Base-by-base conservation (phyloP, 805 yeast species). In the Debaryomyces maramus region DNA sequence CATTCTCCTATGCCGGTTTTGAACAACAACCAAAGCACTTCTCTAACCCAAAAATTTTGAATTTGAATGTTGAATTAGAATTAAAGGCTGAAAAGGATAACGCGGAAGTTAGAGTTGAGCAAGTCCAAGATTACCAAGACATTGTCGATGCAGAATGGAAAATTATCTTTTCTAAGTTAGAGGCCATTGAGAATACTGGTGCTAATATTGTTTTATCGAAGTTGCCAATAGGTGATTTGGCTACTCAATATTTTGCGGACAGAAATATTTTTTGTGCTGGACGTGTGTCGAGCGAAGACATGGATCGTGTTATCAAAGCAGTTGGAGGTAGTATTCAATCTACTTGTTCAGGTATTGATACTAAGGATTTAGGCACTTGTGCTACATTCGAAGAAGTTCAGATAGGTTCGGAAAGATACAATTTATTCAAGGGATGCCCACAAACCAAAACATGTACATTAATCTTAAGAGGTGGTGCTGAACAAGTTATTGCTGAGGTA, bases 81-180 rank as follows among this genome's bases (percentile, higher is more conserved):
- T 79, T 93, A 59, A 93, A 93, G 70, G 98, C 98, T 1, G 99
- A 93, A 70, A 91, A 89, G 72, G 99, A 93, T 64, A 93, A 93
- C 60, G 99, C 99, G 7, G 99, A 93, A 72, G 98, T 93, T 23
- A 80, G 99, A 52, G 93, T 93, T 36, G 95, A 88, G 55, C 85
- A 89, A 61, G 97, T 93, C 40, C 77, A 80, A 43, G 97, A 91
- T 55, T 93, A 93, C 67, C 99, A 93, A 71, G 88, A 84, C 23
- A 85, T 93, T 42, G 99, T 93, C 14, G 98, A 93, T 65, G 99
- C 99, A n/a, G 99, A 93, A 67, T 93, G 99, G 98, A 80, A 87
- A 61, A 85, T 93, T 50, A 93, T 93, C 50, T 75, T 86, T 55
- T 78, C 84, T 58, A 93, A 93, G 67, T 77, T 93, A 51, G 85